Evolutionary conservation across 257 asterid genomes (phyloP).

Genomic region (Prunella vulgaris): DNA sequence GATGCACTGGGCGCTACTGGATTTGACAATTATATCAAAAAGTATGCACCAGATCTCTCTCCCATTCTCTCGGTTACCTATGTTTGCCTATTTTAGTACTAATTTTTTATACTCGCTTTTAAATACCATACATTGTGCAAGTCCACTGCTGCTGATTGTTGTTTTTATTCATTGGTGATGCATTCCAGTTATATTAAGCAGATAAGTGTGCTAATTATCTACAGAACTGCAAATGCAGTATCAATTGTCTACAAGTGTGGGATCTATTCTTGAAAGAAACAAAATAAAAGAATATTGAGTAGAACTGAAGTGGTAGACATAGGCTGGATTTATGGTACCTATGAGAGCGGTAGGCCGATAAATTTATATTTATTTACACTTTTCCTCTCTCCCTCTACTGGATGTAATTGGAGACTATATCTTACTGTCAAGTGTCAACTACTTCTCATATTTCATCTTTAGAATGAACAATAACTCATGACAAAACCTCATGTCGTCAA

Average conservation of each 20-base stretch:
- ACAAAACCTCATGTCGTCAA: not conserved
- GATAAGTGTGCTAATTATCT: not conserved
- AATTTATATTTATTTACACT: not conserved
- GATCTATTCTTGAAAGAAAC: not conserved
- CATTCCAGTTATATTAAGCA: not conserved
- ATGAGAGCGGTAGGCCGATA: not conserved
- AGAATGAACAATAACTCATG: not conserved
- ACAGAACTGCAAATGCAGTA: not conserved
- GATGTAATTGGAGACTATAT: not conserved
- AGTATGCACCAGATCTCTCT: conserved; percentile 33
- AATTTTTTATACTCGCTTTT: not conserved
- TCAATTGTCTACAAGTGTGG: not conserved
- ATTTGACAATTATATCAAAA: conserved; percentile 74
- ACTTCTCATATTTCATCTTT: not conserved
- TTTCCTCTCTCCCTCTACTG: not conserved
- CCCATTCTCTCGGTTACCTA: not conserved
- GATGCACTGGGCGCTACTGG: conserved; percentile 59
- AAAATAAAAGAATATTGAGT: too few relatives aligned
- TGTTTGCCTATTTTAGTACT: not conserved
- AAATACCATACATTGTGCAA: not conserved
- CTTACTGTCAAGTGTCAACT: not conserved
- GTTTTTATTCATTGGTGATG: not conserved
- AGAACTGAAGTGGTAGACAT: not conserved
- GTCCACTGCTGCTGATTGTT: not conserved
- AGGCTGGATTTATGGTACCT: not conserved